These are phyloP conservation scores for Galerina sulciceps DNA, from an alignment of 768 basidiomycete species.

Conservation along the genomic window DNA sequence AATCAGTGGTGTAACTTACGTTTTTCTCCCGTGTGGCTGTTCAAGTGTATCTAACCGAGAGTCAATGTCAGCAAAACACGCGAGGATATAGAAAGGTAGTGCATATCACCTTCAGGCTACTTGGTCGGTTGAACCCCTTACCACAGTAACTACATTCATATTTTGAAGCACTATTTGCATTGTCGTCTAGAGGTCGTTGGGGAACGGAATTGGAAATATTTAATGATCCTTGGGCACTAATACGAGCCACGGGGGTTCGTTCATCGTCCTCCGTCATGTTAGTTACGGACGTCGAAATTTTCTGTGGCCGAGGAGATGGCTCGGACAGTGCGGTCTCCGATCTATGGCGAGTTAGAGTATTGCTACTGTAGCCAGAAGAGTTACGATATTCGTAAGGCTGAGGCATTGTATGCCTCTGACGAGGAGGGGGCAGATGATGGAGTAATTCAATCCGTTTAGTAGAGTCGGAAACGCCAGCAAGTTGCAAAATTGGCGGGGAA, in stretches of 20 bases:
- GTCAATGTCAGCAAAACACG: neutral
- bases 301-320: slow-evolving; percentile 21
- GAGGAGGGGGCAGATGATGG: neutral
- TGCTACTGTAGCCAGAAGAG: neutral
- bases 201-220: slow-evolving; percentile 3
- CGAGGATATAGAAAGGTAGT: neutral
- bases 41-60: slow-evolving; percentile 73
- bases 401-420: slow-evolving; percentile 5
- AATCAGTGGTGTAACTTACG: slow-evolving; percentile 51
- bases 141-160: slow-evolving; percentile 82
- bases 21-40: slow-evolving; percentile 86
- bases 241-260: slow-evolving; percentile 36
- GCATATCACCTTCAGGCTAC: slow-evolving; percentile 71
- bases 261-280: slow-evolving; percentile 36
- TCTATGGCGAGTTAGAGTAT: slow-evolving; percentile 11
- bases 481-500: neutral
- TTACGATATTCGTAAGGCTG: slow-evolving; percentile 6
- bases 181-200: slow-evolving; percentile 13
- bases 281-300: slow-evolving; percentile 29
- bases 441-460: neutral
- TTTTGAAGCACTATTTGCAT: slow-evolving; percentile 41
- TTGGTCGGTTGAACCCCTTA: slow-evolving; percentile 82
- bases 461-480: neutral
- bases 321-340: slow-evolving; percentile 12
- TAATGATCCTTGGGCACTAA: neutral